phyloP scores from a whole-genome alignment of 352 stramenopile genomes.

The Elongisporangium prolatum region DNA sequence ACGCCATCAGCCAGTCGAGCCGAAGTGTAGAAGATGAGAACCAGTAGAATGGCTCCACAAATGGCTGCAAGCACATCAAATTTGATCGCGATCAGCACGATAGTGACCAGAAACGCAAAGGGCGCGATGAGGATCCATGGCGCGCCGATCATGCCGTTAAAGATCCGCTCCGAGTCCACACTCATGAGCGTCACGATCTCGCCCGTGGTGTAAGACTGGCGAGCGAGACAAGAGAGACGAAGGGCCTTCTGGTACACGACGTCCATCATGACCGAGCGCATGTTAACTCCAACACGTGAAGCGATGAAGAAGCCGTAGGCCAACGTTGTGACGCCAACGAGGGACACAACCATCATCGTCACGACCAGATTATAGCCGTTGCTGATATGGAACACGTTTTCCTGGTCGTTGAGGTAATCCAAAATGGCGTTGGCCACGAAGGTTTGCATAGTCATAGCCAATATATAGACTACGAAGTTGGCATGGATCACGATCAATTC shows the following conservation, averaged over 20 bases:
- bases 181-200: conserved; percentile 40
- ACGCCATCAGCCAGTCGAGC: no score
- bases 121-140: conserved; percentile 22
- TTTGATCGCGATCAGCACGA: conserved; percentile 23
- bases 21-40: no score
- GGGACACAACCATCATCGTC: conserved; percentile 15
- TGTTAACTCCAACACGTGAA: conserved; percentile 28
- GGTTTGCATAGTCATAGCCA: conserved; percentile 21
- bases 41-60: no score
- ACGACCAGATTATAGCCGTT: conserved; percentile 19
- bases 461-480: conserved; percentile 26
- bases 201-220: conserved; percentile 27
- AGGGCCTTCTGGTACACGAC: conserved; percentile 47
- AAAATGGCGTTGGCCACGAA: conserved; percentile 22
- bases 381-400: conserved; percentile 20
- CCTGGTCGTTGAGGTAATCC: conserved; percentile 18
- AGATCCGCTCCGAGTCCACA: conserved; percentile 39
- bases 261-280: conserved; percentile 33
- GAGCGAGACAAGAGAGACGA: conserved; percentile 44
- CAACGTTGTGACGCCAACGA: conserved; percentile 21
- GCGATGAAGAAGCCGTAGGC: conserved; percentile 37
- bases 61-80: no score
- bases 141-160: conserved; percentile 22
- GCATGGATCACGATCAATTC: conserved; percentile 13
- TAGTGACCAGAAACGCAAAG: conserved; percentile 17